Conservation (phyloP, 176 grass and related monocot genomes). For the bread wheat (Triticum aestivum) region DNA sequence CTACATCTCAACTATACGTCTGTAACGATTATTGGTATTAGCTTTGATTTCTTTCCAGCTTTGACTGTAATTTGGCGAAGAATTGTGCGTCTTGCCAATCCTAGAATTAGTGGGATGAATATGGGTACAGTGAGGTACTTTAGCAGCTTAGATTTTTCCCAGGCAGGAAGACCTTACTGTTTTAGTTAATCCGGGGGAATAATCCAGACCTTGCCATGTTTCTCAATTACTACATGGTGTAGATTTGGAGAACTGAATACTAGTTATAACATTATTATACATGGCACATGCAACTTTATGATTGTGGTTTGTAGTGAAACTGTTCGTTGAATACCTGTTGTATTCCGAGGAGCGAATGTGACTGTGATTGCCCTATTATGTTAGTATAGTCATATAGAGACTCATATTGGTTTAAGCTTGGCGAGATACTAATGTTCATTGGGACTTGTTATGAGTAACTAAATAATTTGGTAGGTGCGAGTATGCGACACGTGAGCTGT, state of each 20-base stretch:
- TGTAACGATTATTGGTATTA: background rate
- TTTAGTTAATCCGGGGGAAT: background rate
- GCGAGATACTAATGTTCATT: background rate
- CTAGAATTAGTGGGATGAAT: background rate
- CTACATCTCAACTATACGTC: background rate
- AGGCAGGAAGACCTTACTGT: background rate
- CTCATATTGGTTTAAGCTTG: background rate
- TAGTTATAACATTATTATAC: background rate
- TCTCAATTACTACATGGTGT: background rate
- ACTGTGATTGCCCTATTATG: background rate
- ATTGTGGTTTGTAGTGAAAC: background rate
- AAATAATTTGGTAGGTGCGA: background rate
- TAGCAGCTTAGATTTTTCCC: constrained; percentile 9
- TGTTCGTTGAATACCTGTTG: background rate
- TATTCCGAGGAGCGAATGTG: background rate
- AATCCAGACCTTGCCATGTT: background rate
- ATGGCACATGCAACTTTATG: constrained; percentile 4
- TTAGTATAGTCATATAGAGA: background rate
- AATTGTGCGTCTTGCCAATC: background rate
- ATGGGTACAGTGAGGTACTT: constrained; percentile 13
- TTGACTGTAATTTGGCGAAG: background rate
- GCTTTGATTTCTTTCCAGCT: background rate
- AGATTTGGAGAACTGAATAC: background rate
- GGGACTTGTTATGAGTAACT: background rate
- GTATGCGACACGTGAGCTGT: background rate